Conservation (phyloP, 352 stramenopile species). For the Pythium diclinum region DNA sequence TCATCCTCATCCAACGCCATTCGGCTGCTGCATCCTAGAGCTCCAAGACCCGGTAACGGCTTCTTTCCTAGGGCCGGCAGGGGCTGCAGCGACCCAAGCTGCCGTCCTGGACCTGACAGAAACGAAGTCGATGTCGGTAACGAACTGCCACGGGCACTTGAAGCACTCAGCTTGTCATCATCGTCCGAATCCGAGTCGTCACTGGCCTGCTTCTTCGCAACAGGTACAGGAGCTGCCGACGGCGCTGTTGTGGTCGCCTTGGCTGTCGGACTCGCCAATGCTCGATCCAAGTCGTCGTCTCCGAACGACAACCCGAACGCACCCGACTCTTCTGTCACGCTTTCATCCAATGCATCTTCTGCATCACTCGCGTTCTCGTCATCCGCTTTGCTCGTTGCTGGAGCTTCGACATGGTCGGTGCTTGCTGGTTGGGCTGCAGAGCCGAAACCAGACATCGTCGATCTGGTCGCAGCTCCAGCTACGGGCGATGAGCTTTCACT, state of each 20-base stretch:
- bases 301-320: conserved; percentile 21
- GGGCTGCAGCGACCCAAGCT: conserved; percentile 16
- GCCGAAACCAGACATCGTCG: background rate
- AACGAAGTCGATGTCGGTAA: background rate
- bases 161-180: background rate
- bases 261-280: background rate
- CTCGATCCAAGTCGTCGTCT: conserved; percentile 17
- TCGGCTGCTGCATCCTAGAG: background rate
- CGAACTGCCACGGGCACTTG: background rate
- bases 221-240: background rate
- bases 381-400: too few species aligned
- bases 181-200: conserved; percentile 12
- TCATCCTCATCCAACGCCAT: conserved; percentile 14
- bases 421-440: too few species aligned
- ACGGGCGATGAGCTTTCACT: background rate
- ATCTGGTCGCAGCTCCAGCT: background rate
- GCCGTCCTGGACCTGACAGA: conserved; percentile 1
- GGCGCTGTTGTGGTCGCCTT: background rate
- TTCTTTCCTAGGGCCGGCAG: conserved; percentile 20
- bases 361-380: background rate
- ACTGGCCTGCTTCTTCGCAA: background rate
- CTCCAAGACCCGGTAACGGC: conserved; percentile 8
- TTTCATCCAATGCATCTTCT: background rate
- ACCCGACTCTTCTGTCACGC: conserved; percentile 8
- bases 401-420: too few species aligned